phyloP scores from a whole-genome alignment of 2,329 filamentous ascomycete genomes.

The Myrmaecium sp. region DNA sequence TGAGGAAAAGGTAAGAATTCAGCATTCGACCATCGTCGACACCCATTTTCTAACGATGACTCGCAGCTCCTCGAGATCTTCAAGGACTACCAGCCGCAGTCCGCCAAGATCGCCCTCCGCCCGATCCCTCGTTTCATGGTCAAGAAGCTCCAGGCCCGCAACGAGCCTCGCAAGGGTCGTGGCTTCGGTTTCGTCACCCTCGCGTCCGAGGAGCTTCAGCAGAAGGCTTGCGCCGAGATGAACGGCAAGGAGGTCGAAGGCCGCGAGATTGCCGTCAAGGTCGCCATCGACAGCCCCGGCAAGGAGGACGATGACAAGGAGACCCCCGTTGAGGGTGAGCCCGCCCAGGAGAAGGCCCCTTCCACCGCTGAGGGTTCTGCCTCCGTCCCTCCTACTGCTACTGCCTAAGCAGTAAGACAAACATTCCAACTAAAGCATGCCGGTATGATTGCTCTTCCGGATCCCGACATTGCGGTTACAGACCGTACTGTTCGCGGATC shows the following conservation, averaged over 20 bases:
- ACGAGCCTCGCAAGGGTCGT: constrained; percentile 96
- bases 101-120: constrained; percentile 95
- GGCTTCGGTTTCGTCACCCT: constrained; percentile 98
- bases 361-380: constrained; percentile 6
- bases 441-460: no score
- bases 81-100: constrained; percentile 74
- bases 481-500: no score
- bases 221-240: constrained; percentile 96
- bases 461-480: no score
- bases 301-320: constrained; percentile 73
- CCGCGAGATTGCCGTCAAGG: constrained; percentile 98
- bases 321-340: constrained; percentile 24
- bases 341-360: constrained; percentile 14
- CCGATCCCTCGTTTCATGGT: constrained; percentile 99
- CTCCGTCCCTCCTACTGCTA: constrained; percentile 5
- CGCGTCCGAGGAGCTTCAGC: constrained; percentile 84
- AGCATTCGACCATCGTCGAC: no score
- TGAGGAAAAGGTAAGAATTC: constrained; percentile 68
- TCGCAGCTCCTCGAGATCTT: constrained; percentile 94
- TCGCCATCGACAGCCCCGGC: constrained; percentile 97
- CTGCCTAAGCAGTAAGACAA: constrained; percentile 1
- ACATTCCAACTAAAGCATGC: no score
- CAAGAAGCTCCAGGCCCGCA: constrained; percentile 97
- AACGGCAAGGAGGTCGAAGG: constrained; percentile 99
- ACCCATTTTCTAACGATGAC: constrained; percentile 6